Evolutionary conservation across 1,284 basidiomycete species (phyloP).

Genomic region (Ceratobasidium sp.): DNA sequence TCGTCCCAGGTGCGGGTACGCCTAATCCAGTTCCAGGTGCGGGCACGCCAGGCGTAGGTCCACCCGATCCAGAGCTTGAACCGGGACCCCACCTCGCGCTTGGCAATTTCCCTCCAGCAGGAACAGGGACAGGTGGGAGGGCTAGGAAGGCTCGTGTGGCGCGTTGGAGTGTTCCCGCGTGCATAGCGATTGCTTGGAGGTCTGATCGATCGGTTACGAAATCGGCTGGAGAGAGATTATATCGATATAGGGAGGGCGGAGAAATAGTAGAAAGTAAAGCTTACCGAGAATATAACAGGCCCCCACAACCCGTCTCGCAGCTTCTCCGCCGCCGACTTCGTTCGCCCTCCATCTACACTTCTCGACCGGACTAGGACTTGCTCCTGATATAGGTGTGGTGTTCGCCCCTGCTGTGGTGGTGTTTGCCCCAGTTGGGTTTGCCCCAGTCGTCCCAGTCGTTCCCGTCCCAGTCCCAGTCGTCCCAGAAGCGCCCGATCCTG

Average conservation of each 20-base stretch:
- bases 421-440: not conserved
- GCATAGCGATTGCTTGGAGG: conserved; percentile 3
- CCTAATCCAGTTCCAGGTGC: no score
- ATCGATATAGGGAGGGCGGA: no score
- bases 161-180: conserved; percentile 33
- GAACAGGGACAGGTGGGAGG: conserved; percentile 30
- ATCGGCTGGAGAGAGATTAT: conserved; percentile 2
- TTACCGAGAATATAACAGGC: conserved; percentile 35
- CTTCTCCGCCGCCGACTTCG: conserved; percentile 32
- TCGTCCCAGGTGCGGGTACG: no score
- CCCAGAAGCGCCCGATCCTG: no score
- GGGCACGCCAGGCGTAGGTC: not conserved
- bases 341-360: conserved; percentile 32
- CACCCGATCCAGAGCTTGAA: not conserved
- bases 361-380: not conserved
- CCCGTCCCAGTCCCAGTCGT: no score
- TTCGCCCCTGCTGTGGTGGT: not conserved
- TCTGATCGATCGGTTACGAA: conserved; percentile 40
- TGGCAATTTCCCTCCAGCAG: conserved; percentile 9
- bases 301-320: conserved; percentile 23
- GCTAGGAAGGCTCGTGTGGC: conserved; percentile 11
- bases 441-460: no score
- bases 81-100: conserved; percentile 33
- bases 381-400: no score
- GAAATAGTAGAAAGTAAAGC: not conserved